Base-by-base conservation (phyloP, 345 rosid genomes). In the Lumnitzera littorea region DNA sequence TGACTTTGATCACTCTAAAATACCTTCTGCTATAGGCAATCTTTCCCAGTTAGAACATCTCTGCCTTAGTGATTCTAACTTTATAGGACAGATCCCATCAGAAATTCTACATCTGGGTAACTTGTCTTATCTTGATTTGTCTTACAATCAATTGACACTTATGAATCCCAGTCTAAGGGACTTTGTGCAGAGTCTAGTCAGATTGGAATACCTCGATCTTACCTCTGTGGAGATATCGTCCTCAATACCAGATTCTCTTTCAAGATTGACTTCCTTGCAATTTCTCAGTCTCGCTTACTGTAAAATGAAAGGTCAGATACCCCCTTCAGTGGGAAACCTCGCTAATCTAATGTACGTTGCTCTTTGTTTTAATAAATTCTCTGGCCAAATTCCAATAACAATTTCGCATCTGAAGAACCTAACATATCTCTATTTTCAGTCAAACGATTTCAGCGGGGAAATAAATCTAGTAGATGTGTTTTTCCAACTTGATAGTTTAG, bases 381-480 rank as follows among this genome's bases (percentile, higher is more conserved):
- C 48, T 0, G 68, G 78, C 3, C 6, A 53, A n/a, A 54, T 78
- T 11, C 72, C 74, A 51, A 8, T 14, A 5, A 55, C 67, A 6
- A 25, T 68, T 24, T 64, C 20, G 27, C 23, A 62, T 13, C 73
- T 74, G 14, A 25, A 20, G 23, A 57, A 61, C 29, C 66, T 73
- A 2, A 1, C 1, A n/a, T 0, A 0, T 2, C 65, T 71, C 52
- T 0, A 1, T 16, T 59, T 77, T 14, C 0, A 0, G 0, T 2
- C 2, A 0, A 76, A 71, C 53, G 6, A 63, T 7, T 36, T 76
- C 5, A 59, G n/a, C 12, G 81, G 76, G 0, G 49, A 9, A 0
- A 2, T 60, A 9, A 56, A 59, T 0, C 2, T 71, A 0, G 48
- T 71, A 0, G 48, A 68, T 31, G 5, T 48, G n/a, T 53, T 64